phyloP scores from a whole-genome alignment of 768 basidiomycete genomes.

The Panus rudis region DNA sequence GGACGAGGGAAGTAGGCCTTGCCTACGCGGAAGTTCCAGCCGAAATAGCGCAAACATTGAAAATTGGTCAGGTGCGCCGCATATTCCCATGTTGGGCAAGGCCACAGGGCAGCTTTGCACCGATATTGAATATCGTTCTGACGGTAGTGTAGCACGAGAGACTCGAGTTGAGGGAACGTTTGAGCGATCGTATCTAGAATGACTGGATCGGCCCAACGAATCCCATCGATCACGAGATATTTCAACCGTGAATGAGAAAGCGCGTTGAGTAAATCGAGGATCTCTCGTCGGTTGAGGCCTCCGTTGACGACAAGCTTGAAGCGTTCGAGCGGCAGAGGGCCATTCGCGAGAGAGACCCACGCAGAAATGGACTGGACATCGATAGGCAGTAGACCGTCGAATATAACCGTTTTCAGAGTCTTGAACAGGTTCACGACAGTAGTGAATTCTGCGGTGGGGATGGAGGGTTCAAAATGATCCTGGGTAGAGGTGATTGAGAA shows the following conservation, averaged over 20 bases:
- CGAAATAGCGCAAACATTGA: neutral
- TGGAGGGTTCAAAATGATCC: too few relatives aligned
- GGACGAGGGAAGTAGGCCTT: neutral
- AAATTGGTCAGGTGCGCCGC: slow-evolving; percentile 1
- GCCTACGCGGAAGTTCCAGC: slow-evolving; percentile 3
- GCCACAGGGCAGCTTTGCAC: neutral
- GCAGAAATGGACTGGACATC: neutral
- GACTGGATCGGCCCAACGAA: neutral
- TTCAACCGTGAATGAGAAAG: neutral
- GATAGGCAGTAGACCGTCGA: neutral
- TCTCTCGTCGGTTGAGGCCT: neutral
- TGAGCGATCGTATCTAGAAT: slow-evolving; percentile 1
- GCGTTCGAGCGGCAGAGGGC: neutral
- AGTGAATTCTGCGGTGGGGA: too few relatives aligned
- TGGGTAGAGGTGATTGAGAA: too few relatives aligned
- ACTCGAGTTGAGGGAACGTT: neutral
- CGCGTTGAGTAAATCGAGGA: neutral
- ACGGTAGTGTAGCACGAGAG: slow-evolving; percentile 1
- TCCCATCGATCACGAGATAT: slow-evolving; percentile 2
- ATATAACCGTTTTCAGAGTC: neutral
- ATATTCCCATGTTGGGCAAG: slow-evolving; percentile 5
- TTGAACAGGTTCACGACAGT: neutral
- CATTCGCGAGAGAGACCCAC: neutral
- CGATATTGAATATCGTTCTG: neutral
- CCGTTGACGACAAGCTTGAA: neutral